Evolutionary conservation across 371 early-diverging fungal genomes (phyloP).

Genomic region (Apophysomyces trapeziformis): DNA sequence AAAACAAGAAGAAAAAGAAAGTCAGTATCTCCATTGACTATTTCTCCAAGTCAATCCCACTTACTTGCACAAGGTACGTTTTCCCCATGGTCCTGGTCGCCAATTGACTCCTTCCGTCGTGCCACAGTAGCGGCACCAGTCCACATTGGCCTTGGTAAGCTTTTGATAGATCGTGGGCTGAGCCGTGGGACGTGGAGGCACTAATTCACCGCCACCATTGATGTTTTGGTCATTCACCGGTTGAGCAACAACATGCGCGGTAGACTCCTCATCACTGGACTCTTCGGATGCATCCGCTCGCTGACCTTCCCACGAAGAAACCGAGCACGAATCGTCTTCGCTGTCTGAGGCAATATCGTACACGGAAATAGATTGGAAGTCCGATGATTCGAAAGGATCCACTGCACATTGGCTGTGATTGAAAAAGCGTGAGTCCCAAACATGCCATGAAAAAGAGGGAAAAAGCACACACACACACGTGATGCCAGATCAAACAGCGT

Average conservation of each 20-base stretch:
- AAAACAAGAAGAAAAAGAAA: slow-evolving; percentile 9
- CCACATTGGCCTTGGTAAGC: slow-evolving; percentile 66
- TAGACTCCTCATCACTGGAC: slow-evolving; percentile 12
- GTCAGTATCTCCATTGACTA: too few relatives aligned
- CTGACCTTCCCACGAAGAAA: slow-evolving; percentile 27
- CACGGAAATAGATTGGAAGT: slow-evolving; percentile 20
- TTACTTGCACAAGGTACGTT: slow-evolving; percentile 91
- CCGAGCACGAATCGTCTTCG: slow-evolving; percentile 22
- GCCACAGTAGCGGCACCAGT: slow-evolving; percentile 95
- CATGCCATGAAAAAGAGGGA: not conserved
- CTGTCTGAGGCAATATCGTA: slow-evolving; percentile 15
- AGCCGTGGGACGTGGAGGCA: slow-evolving; percentile 23
- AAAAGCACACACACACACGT: slow-evolving; percentile 3
- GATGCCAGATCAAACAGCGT: not conserved
- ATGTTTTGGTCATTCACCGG: not conserved
- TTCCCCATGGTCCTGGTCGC: slow-evolving; percentile 95
- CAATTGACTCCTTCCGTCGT: slow-evolving; percentile 92
- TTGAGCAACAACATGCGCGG: not conserved
- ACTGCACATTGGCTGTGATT: slow-evolving; percentile 11
- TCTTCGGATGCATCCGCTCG: slow-evolving; percentile 6
- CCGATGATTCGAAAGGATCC: slow-evolving; percentile 10
- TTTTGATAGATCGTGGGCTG: slow-evolving; percentile 66
- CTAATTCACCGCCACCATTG: slow-evolving; percentile 5
- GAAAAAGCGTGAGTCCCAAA: slow-evolving; percentile 10
- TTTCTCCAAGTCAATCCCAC: slow-evolving; percentile 21